Base-by-base conservation (phyloP, 106 monocot species). In the Dendrobium chrysotoxum region DNA sequence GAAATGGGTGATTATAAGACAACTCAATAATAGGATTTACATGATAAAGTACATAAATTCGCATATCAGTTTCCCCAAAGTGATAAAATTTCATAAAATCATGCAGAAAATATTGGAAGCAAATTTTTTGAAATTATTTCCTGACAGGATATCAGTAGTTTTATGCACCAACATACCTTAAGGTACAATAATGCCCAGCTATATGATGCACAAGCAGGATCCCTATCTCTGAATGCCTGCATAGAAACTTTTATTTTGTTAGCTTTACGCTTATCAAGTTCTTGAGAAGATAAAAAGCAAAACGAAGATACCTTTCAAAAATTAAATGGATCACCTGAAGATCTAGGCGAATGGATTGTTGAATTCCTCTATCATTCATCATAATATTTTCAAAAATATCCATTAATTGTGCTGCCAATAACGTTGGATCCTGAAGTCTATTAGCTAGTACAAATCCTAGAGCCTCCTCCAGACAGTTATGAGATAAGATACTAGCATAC, bases 401-500 rank as follows among this genome's bases (percentile, higher is more conserved):
- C 88, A 93, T 90, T 20, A 96, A 58, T 39, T 96, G 95, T 66
- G 95, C 87, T 54, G 93, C 93, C 21, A 96, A 72, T 40, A 96
- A 75, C 26, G 95, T 93, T 7, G 93, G 86, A 81, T 96, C 82
- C 73, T 96, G 93, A 20, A 96, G 93, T 80, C 95, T 91, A 79
- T 96, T 96, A 7, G 93, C 95, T 65, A 96, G 88, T 40, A 96
- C 95, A 89, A 96, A 96, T 3, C 88, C 86, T 80, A 96, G 76
- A 2, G 95, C 87, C 73, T 86, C 66, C 85, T 96, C 95, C 70
- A 96, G 83, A 84, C 91, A 91, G 79, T 93, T 89, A 87, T 96
- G 95, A 40, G 89, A 89, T 39, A 96, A 61, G 15, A 96, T 89
- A 85, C 95, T 96, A 4, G 95, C 93, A 78, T 93, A 96, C 76